Base-by-base conservation (phyloP, 2,329 filamentous ascomycete genomes). In the Tolypocladium tundrense region DNA sequence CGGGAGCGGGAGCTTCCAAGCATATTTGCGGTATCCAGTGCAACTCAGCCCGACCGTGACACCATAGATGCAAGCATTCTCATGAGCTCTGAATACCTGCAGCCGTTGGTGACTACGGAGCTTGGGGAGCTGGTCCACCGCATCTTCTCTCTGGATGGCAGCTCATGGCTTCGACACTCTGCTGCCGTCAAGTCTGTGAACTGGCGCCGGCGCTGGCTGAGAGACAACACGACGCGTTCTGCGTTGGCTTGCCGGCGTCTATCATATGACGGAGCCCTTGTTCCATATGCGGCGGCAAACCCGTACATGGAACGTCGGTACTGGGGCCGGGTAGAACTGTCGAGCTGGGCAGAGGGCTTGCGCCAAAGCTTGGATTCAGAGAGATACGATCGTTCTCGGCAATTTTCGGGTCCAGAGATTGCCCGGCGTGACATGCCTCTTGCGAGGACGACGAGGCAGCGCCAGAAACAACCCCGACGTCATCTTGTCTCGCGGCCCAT, bases 11-110 rank as follows among this genome's bases (percentile, higher is more conserved):
- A 1, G 31, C 48, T 52, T 52, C 69, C 70, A 14, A 75, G 75
- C 59, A 84, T 87, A 3, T 95, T 90, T 67, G 85, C 90, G 0
- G 80, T 96, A 24, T 97, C 93, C 1, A 94, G 88, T 24, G 82
- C 83, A 14, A 78, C 83, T 31, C 83, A 81, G 1, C 82, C 83
- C 27, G 91, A 97, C 65, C 76, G 85, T 60, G 90, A 96, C 43
- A 85, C 81, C 50, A 95, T 97, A 87, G 93, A 97, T 69, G 93
- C 92, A 21, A 96, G 91, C 66, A 78, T 96, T 0, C 80, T 97
- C 21, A 97, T 97, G 93, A 91, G 87, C 58, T 87, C 92, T 1
- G 89, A 94, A 66, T 97, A 97, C 68, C 77, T 94, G 16, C 87
- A 90, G 60, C 93, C 93, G 1, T 78, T 97, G 5, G 74, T 89